phyloP scores from a whole-genome alignment of 179 eudicot species.

The Beta macrorhiza region DNA sequence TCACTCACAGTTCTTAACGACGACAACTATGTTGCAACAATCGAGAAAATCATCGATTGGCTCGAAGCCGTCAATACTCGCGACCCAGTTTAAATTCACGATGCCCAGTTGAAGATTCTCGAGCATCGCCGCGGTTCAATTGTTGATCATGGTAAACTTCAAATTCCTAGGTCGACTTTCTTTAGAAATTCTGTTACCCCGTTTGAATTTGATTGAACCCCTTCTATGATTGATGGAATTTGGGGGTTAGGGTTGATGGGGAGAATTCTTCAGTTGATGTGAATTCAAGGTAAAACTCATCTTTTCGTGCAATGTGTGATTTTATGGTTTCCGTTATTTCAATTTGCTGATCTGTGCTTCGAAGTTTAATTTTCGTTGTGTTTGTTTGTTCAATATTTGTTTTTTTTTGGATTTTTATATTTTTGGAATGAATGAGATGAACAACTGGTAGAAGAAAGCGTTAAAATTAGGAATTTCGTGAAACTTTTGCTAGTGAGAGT shows the following conservation, averaged over 20 bases:
- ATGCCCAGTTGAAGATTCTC: constrained; percentile 79
- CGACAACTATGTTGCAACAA: constrained; percentile 47
- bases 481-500: no score
- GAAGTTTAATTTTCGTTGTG: no score
- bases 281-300: constrained; percentile 24
- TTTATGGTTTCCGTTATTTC: no score
- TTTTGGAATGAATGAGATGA: no score
- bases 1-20: constrained; percentile 58
- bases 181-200: constrained; percentile 48
- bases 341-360: no score
- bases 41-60: constrained; percentile 45
- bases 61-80: constrained; percentile 62
- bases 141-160: constrained; percentile 39
- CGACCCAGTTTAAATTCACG: constrained; percentile 72
- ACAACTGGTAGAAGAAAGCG: no score
- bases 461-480: no score
- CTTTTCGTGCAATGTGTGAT: no score
- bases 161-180: constrained; percentile 66
- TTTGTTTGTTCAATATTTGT: no score
- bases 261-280: constrained; percentile 20
- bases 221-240: constrained; percentile 31
- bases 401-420: no score
- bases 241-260: constrained; percentile 14
- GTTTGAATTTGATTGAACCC: constrained; percentile 42
- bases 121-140: constrained; percentile 49